Percentiles rank a stretch among this genome's conserved stretches.
Conservation (phyloP, 768 basidiomycete genomes). For the Tricholoma bakamatsutake region DNA sequence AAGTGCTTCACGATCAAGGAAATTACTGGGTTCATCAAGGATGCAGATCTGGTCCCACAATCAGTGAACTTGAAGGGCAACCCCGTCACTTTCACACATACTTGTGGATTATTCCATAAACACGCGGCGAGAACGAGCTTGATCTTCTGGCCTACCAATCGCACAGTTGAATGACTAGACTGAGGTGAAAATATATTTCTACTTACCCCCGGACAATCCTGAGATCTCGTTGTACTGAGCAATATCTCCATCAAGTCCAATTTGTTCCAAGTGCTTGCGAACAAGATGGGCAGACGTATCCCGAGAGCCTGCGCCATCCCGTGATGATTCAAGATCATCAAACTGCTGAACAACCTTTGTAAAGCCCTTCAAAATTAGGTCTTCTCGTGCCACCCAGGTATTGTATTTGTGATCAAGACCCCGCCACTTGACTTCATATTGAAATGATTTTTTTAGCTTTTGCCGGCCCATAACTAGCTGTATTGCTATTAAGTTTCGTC, state of each 20-base stretch:
- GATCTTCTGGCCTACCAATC: constrained; percentile 79
- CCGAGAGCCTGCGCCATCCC: constrained; percentile 90
- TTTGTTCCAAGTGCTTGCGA: constrained; percentile 89
- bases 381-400: constrained; percentile 87
- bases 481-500: constrained; percentile 2
- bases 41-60: constrained; percentile 49
- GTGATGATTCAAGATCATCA: constrained; percentile 92
- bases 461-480: constrained; percentile 89
- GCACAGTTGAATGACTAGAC: constrained; percentile 6
- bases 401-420: constrained; percentile 83
- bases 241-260: constrained; percentile 95
- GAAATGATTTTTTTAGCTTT: constrained; percentile 93
- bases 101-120: constrained; percentile 94
- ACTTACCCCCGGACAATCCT: constrained; percentile 83
- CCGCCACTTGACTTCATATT: constrained; percentile 89
- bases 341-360: constrained; percentile 89
- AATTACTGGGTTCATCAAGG: constrained; percentile 92
- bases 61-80: background rate
- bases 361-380: constrained; percentile 82
- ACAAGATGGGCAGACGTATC: constrained; percentile 80
- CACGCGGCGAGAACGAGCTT: constrained; percentile 94
- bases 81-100: constrained; percentile 24
- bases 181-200: constrained; percentile 1
- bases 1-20: constrained; percentile 93
- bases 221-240: constrained; percentile 97